These are phyloP conservation scores for Aeschynomene evenia DNA, from an alignment of 306 rosid species.

Conservation along the genomic window DNA sequence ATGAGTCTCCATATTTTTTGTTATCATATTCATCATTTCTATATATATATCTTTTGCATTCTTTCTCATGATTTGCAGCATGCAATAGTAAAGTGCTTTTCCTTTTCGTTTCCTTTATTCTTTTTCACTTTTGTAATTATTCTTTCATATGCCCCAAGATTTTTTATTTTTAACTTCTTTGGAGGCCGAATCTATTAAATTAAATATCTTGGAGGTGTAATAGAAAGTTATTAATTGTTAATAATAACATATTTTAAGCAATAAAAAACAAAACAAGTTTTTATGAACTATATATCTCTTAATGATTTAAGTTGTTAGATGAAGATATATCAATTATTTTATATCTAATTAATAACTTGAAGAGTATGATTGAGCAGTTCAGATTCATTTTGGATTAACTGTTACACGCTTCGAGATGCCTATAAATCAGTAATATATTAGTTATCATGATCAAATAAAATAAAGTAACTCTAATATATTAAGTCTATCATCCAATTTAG, in stretches of 20 bases:
- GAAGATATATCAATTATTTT: too few relatives aligned
- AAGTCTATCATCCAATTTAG: too few relatives aligned
- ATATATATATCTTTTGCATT: background rate
- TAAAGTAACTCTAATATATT: too few relatives aligned
- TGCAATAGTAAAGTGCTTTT: background rate
- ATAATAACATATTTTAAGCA: background rate
- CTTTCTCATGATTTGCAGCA: background rate
- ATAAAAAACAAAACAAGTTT: constrained; percentile 4
- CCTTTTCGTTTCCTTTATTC: background rate
- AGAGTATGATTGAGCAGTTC: too few relatives aligned
- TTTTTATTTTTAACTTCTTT: constrained; percentile 27
- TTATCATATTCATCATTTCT: background rate
- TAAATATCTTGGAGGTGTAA: background rate
- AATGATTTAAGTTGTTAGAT: too few relatives aligned
- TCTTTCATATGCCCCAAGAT: background rate
- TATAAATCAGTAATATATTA: too few relatives aligned
- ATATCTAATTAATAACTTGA: too few relatives aligned
- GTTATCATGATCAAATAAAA: too few relatives aligned
- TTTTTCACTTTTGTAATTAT: background rate
- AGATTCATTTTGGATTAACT: too few relatives aligned
- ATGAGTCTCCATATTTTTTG: background rate
- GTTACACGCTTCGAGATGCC: too few relatives aligned
- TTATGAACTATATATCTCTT: background rate
- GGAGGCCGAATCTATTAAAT: constrained; percentile 3
- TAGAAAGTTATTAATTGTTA: background rate